Percentiles rank a stretch among this genome's conserved stretches.
Evolutionary conservation across 2,329 filamentous ascomycete species (phyloP).

Genomic region (Hymenoscyphus occultus): DNA sequence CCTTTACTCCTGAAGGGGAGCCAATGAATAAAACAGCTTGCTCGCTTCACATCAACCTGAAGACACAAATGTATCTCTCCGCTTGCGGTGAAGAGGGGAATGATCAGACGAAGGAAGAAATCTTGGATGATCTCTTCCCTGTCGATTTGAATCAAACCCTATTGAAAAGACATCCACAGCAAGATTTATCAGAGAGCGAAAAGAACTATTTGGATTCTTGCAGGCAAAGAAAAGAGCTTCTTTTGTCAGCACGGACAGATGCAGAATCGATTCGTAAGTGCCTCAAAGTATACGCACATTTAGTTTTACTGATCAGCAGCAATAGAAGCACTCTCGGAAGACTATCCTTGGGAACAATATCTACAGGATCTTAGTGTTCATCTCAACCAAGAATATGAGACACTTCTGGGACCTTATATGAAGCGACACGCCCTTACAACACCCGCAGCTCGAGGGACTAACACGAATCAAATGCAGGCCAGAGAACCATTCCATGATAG

Average conservation of each 20-base stretch:
- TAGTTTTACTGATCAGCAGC: background rate
- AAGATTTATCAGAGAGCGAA: conserved; percentile 55
- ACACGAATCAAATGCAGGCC: background rate
- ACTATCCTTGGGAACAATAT: conserved; percentile 63
- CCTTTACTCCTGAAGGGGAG: conserved; percentile 58
- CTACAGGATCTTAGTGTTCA: conserved; percentile 56
- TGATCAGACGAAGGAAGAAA: conserved; percentile 47
- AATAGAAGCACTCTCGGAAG: conserved; percentile 48
- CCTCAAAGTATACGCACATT: background rate
- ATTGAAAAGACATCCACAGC: conserved; percentile 51
- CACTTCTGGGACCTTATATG: conserved; percentile 47
- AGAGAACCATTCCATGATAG: background rate
- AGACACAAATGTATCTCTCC: conserved; percentile 65
- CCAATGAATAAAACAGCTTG: conserved; percentile 58
- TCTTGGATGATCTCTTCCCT: conserved; percentile 59
- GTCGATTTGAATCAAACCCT: conserved; percentile 53
- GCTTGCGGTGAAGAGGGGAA: conserved; percentile 54
- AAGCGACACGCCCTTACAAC: conserved; percentile 32
- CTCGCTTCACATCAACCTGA: conserved; percentile 59
- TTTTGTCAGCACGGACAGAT: conserved; percentile 53
- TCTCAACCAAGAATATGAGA: conserved; percentile 56
- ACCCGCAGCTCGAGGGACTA: conserved; percentile 18
- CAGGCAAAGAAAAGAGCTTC: conserved; percentile 52
- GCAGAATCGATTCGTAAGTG: conserved; percentile 40
- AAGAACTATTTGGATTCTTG: conserved; percentile 56